Percentiles rank a stretch among this genome's conserved stretches.
phyloP scores from a whole-genome alignment of 75 land plant genomes.

The Sequoia sempervirens region DNA sequence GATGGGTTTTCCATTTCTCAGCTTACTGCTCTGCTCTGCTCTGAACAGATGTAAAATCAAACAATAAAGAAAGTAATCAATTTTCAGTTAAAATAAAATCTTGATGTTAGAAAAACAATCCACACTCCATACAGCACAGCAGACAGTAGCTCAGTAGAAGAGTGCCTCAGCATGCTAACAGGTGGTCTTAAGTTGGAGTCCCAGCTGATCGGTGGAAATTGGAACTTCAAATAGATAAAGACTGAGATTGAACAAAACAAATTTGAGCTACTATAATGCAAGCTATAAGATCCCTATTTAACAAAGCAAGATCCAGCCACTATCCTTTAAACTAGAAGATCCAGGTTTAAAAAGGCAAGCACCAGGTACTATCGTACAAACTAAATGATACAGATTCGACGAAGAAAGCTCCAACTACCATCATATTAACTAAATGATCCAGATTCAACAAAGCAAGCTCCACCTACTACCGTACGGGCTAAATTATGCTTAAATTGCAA shows the following conservation, averaged over 20 bases:
- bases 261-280: not conserved
- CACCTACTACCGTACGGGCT: no score
- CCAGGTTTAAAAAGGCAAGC: not conserved
- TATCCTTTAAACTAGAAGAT: not conserved
- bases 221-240: not conserved
- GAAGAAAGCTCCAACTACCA: not conserved
- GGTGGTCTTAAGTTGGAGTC: not conserved
- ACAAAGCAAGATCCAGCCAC: not conserved
- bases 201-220: not conserved
- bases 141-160: not conserved
- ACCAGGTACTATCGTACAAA: not conserved
- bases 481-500: not conserved
- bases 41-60: conserved; percentile 1
- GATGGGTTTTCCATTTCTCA: not conserved
- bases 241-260: not conserved
- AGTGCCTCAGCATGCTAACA: not conserved
- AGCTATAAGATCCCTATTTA: not conserved
- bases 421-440: not conserved
- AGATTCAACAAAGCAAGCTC: no score
- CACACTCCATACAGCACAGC: not conserved
- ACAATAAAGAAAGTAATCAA: not conserved
- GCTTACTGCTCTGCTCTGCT: not conserved
- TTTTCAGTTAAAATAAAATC: not conserved
- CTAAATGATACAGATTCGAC: not conserved
- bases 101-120: not conserved